Evolutionary conservation across 805 yeast species (phyloP), one percentile per base, ranked within the genome.

Genomic region (Candida endomychidarum): DNA sequence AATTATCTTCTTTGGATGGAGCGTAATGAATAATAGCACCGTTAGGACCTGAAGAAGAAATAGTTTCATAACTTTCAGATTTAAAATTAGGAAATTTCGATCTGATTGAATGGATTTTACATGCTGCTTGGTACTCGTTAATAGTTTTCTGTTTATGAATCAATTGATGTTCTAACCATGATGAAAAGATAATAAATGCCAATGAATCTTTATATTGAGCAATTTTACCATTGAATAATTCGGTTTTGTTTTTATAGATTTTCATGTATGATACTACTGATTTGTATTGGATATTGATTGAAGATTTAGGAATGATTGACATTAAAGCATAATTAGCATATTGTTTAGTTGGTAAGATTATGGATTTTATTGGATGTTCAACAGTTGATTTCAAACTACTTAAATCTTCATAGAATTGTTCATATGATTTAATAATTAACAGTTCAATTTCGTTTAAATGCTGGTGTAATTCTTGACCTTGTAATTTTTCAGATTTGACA

Each of bases 201-300:
- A 83, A 71, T 2, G 95, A 93, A 60, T 95, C 98, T 52, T 83
- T 83, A 37, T 77, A 65, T 57, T 93, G 99, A 0, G 96, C 93
- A 4, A 64, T 59, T 47, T 71, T 77, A 22, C 88, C 83, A 38
- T 91, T 91, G 34, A 65, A 59, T 14, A 87, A 68, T 59, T 93
- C 99, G 2, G 74, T 71, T 6, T 60, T 45, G 56, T 89, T 91
- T 60, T 93, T 93, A 42, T 81, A 72, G 0, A 89, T 77, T 61
- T 93, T 93, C 57, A 85, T 67, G 24, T 76, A 52, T 0, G 72
- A 46, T 3, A 69, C 49, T 9, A 66, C 45, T 0, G 74, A 67
- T 27, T 61, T 57, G 41, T 47, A 58, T 10, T 46, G 38, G 8
- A 63, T 38, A 39, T 60, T 60, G 4, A 61, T 56, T n/a, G 50